phyloP scores from a whole-genome alignment of 345 rosid genomes.

The Geranium rotundifolium region DNA sequence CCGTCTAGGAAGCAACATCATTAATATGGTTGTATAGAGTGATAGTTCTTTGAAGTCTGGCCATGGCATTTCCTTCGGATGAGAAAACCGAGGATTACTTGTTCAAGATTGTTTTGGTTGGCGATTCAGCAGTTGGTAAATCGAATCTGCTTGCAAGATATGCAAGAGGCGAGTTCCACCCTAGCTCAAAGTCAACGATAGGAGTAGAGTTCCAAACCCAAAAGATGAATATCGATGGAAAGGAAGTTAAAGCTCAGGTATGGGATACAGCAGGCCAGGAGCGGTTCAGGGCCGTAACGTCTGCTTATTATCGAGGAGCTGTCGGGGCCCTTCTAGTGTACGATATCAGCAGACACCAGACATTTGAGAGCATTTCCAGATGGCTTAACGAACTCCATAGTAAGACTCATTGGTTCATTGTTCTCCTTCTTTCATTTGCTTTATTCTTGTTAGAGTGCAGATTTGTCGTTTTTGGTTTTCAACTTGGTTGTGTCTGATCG shows the following conservation, averaged over 20 bases:
- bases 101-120: too few species aligned
- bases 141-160: slow-evolving; percentile 92
- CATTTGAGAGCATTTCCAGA: slow-evolving; percentile 76
- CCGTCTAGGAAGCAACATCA: too few species aligned
- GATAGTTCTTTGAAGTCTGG: slow-evolving; percentile 16
- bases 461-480: too few species aligned
- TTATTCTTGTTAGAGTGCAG: too few species aligned
- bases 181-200: slow-evolving; percentile 89
- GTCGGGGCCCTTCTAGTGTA: slow-evolving; percentile 96
- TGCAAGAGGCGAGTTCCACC: slow-evolving; percentile 88
- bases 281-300: slow-evolving; percentile 93
- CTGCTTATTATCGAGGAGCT: slow-evolving; percentile 94
- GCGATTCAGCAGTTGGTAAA: slow-evolving; percentile 97
- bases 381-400: slow-evolving; percentile 99
- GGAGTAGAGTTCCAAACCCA: slow-evolving; percentile 99
- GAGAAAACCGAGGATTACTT: slow-evolving; percentile 87
- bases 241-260: slow-evolving; percentile 90
- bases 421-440: background rate
- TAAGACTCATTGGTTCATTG: too few species aligned
- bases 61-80: slow-evolving; percentile 66
- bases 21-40: slow-evolving; percentile 19
- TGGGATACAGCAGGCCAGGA: slow-evolving; percentile 99
- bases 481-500: too few species aligned
- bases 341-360: slow-evolving; percentile 85
- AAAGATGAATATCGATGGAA: slow-evolving; percentile 76